Conservation (phyloP, 2,329 filamentous ascomycete genomes). For the Arthrobotrys entomopaga region DNA sequence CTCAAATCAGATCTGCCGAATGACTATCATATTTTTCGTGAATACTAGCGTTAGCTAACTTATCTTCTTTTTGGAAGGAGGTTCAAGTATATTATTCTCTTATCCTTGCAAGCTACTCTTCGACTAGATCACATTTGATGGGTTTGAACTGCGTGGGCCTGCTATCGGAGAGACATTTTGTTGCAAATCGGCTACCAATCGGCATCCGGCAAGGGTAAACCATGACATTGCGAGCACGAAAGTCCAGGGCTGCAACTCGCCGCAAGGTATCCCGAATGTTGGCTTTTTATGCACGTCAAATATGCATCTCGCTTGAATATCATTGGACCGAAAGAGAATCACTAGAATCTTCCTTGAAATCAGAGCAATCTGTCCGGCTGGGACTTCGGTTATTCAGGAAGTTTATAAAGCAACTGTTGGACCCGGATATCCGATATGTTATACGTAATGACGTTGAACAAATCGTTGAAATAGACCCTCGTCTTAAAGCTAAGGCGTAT, state of each 20-base stretch:
- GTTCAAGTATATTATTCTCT: not conserved
- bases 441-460: slow-evolving; percentile 19
- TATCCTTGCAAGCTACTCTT: not conserved
- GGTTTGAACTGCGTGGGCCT: not conserved
- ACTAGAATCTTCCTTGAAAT: not conserved
- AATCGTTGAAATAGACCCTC: not conserved
- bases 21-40: no score
- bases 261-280: slow-evolving; percentile 17
- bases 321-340: no score
- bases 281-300: not conserved
- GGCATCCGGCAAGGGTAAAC: not conserved
- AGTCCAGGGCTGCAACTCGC: slow-evolving; percentile 31
- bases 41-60: no score
- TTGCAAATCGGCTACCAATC: not conserved
- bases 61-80: slow-evolving; percentile 1
- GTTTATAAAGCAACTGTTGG: no score
- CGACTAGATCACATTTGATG: not conserved
- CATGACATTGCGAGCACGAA: slow-evolving; percentile 6
- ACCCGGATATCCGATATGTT: not conserved
- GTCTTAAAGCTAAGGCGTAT: not conserved
- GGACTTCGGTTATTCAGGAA: no score
- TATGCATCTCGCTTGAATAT: no score
- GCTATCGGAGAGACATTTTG: not conserved
- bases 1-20: no score
- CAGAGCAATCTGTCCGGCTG: not conserved